Evolutionary conservation across 2,329 filamentous ascomycete species (phyloP).

Genomic region (Leptographium flavum): DNA sequence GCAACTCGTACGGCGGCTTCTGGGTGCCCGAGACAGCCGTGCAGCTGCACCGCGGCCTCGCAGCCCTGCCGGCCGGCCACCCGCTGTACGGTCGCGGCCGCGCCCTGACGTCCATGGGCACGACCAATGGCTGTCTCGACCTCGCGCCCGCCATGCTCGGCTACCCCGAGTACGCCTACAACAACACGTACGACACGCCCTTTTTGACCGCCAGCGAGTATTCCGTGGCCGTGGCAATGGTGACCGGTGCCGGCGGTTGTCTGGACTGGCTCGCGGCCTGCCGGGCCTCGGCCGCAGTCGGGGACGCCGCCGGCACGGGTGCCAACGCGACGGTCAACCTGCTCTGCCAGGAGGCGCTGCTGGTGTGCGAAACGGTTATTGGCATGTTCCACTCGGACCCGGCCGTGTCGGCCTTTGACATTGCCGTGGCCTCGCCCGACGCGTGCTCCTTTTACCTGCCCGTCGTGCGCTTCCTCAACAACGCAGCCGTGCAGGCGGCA

Average conservation of each 20-base stretch:
- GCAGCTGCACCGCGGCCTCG: constrained; percentile 43
- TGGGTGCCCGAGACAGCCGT: constrained; percentile 41
- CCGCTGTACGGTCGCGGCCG: constrained; percentile 9
- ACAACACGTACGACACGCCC: constrained; percentile 23
- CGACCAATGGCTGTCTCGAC: constrained; percentile 45
- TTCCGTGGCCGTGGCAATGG: background rate
- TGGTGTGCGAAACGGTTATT: background rate
- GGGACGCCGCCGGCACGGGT: constrained; percentile 4
- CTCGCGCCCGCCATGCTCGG: constrained; percentile 25
- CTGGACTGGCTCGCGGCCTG: constrained; percentile 3
- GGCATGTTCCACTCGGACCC: background rate
- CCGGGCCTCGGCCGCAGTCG: background rate
- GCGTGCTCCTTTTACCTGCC: background rate
- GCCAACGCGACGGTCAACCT: constrained; percentile 8
- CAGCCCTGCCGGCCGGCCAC: constrained; percentile 29
- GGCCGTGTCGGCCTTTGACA: background rate
- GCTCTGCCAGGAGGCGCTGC: constrained; percentile 3
- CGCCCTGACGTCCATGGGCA: constrained; percentile 21
- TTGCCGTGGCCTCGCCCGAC: constrained; percentile 1
- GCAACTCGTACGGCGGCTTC: constrained; percentile 42
- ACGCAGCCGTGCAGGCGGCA: constrained; percentile 34
- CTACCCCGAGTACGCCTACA: constrained; percentile 28
- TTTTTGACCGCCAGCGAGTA: constrained; percentile 12
- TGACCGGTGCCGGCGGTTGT: constrained; percentile 1
- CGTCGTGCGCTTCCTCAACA: constrained; percentile 24